Base-by-base conservation (phyloP, 2,329 filamentous ascomycete species). In the Cyclaneusma minus region DNA sequence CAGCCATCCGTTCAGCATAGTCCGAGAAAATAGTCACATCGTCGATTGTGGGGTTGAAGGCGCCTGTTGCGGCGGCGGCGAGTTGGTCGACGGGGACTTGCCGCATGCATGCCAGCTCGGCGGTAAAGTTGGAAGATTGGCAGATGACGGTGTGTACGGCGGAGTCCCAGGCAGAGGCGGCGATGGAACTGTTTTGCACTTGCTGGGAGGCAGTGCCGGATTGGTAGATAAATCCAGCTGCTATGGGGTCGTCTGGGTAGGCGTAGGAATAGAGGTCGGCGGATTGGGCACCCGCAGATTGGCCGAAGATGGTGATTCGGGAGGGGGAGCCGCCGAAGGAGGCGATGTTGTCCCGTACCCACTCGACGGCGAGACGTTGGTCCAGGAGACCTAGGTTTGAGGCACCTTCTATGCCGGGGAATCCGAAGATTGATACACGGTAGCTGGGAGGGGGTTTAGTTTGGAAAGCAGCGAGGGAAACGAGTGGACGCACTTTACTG, bases 341-440 rank as follows among this genome's bases (percentile, higher is more conserved):
- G 3, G 45, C 60, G 25, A 72, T 64, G 41, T 75, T 75, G 14
- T 60, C 52, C 31, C 57, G 54, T 14, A 77, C 60, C 72, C 72
- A 78, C 34, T 56, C 51, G 10, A 77, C 51, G 5, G 66, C 58
- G 7, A 62, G 41, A 35, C 65, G 57, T 46, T 77, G 70, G 39
- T 79, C 73, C 32, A 60, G 54, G 24, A 78, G 46, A 2, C 74
- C 76, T 7, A 74, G 48, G 35, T 82, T 82, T 2, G 32, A 31
- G 5, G 33, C 28, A 5, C 8, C 9, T 22, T n/a, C 15, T 15
- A n/a, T 13, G 12, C 50, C 48, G 5, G 51, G 50, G 27, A 52
- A 54, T 3, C 51, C 51, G 17, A 54, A 46, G 21, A 55, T 49
- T 21, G 44, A 47, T 16, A 53, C 32, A 21, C 52, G 43, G 24